Conservation (phyloP, 306 rosid species). For the Rosa chinensis region DNA sequence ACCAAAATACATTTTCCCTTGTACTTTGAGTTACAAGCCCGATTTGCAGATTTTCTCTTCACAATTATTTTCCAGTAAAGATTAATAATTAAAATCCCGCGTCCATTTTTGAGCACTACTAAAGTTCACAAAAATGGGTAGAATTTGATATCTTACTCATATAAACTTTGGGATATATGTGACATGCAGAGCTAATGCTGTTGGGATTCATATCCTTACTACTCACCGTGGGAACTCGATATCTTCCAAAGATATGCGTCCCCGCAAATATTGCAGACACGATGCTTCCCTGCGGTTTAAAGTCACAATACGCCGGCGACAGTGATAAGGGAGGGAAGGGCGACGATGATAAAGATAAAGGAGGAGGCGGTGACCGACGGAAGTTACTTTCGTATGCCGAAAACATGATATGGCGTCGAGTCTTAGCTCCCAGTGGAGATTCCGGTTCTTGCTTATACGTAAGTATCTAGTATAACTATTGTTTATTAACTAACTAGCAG, state of each 20-base stretch:
- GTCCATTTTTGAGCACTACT: too few relatives aligned
- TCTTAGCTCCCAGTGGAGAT: conserved; percentile 36
- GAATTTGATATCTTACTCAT: background rate
- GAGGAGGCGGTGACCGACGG: conserved; percentile 27
- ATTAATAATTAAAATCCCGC: background rate
- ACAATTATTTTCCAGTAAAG: too few relatives aligned
- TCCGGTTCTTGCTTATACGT: conserved; percentile 31
- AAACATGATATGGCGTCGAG: conserved; percentile 41
- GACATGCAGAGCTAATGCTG: conserved; percentile 62
- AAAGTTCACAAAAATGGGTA: background rate
- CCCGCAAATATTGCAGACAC: conserved; percentile 27
- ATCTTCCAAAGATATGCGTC: conserved; percentile 55
- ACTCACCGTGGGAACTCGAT: conserved; percentile 54
- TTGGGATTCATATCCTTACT: conserved; percentile 69
- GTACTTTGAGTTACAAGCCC: too few relatives aligned
- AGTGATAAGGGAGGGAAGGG: background rate
- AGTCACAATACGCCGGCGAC: background rate
- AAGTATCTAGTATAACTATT: background rate
- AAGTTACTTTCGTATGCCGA: conserved; percentile 42
- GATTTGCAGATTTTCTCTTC: background rate
- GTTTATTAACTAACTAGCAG: background rate
- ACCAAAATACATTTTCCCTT: too few relatives aligned
- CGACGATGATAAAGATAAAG: background rate
- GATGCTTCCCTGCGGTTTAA: conserved; percentile 60
- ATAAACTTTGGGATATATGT: background rate